Evolutionary conservation across 225 moss, liverwort and hornwort species (phyloP), one percentile per base, ranked within the genome.

Genomic region (Physcomitrium patens): DNA sequence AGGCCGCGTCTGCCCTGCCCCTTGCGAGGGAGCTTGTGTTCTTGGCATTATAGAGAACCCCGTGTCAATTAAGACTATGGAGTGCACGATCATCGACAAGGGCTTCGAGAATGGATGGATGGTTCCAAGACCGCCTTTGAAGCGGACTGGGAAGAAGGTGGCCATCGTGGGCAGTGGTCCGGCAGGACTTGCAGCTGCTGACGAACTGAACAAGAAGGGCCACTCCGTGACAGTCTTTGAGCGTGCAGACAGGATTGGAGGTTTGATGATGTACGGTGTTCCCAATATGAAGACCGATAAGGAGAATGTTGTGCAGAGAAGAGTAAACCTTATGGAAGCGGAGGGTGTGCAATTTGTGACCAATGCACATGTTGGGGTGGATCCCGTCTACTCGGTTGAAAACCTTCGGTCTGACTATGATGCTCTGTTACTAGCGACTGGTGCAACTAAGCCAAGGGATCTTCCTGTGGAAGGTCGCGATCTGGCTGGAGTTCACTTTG

Each of bases 221-320:
- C 90, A 90, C 77, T 80, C 59, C 51, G 89, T 93, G 5, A 93
- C 90, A 19, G 89, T 93, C 22, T 93, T 89, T 44, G 93, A 93
- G 75, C 85, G 90, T 12, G 79, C 93, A 9, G 90, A 93, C 60
- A 79, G 93, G 67, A 73, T 93, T 47, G 92, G 92, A 60, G 92
- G 90, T 24, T 72, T 93, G 37, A 93, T 93, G 92, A 93, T 93
- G 92, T 92, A 92, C 27, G 92, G 92, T 24, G 92, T 92, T 13
- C 92, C 92, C 13, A 92, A 92, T 61, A 90, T 92, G 92, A 92
- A 92, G 79, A 90, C 92, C 37, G 88, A 92, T 65, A 92, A 90
- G 76, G 75, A 79, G 18, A 70, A 84, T 5, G 86, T 92, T 23
- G 92, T 92, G 1, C 88, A 90, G 54, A 78, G 90, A 56, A 78